A percentile compares a stretch with the other conserved stretches of the same genome.
Conservation (phyloP, 192 early-diverging fungal genomes). For the Coemansia sp. region DNA sequence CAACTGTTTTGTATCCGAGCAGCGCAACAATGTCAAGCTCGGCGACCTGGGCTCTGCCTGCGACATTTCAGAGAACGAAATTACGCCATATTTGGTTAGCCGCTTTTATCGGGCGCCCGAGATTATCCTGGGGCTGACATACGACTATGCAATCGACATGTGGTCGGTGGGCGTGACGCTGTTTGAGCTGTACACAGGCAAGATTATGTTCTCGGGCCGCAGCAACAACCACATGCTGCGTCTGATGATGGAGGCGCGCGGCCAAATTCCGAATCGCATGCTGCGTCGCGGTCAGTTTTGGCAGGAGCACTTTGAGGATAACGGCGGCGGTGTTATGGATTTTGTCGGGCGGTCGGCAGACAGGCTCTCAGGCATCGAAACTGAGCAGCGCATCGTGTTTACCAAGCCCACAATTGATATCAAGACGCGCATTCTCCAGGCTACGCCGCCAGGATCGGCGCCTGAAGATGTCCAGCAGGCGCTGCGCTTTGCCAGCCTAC, state of each 20-base stretch:
- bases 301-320: constrained; percentile 84
- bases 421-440: constrained; percentile 64
- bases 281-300: constrained; percentile 81
- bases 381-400: constrained; percentile 65
- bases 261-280: constrained; percentile 81
- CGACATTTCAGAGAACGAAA: constrained; percentile 83
- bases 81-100: constrained; percentile 94
- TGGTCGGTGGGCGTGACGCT: constrained; percentile 95
- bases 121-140: constrained; percentile 88
- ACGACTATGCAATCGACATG: constrained; percentile 87
- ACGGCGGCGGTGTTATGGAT: constrained; percentile 48
- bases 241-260: constrained; percentile 91
- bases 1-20: constrained; percentile 89
- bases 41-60: constrained; percentile 94
- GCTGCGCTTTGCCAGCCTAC: constrained; percentile 73
- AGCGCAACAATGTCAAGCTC: constrained; percentile 78
- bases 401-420: constrained; percentile 71
- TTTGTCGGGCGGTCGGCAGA: constrained; percentile 46
- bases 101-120: constrained; percentile 97
- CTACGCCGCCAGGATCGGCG: constrained; percentile 45
- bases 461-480: constrained; percentile 53
- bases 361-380: constrained; percentile 65
- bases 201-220: constrained; percentile 90
- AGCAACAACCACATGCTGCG: constrained; percentile 96
- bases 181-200: constrained; percentile 94